Evolutionary conservation across 306 rosid species (phyloP).

Genomic region (Dicorynia guianensis): DNA sequence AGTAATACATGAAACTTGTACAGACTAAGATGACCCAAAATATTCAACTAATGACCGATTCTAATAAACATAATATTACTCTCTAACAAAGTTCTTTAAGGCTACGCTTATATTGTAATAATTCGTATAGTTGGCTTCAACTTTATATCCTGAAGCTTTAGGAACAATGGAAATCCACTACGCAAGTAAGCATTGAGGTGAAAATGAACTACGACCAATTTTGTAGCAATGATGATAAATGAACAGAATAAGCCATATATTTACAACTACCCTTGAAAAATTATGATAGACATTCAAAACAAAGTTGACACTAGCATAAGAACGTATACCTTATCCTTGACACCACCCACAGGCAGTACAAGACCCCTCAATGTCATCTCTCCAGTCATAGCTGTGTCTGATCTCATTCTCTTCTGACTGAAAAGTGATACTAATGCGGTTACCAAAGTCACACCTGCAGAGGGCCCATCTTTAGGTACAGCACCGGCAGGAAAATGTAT

Average conservation of each 20-base stretch:
- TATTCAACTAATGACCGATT: too few species aligned
- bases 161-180: slow-evolving; percentile 2
- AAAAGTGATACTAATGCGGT: slow-evolving; percentile 94
- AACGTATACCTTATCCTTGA: slow-evolving; percentile 89
- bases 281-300: slow-evolving; percentile 17
- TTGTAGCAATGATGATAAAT: slow-evolving; percentile 19
- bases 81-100: too few species aligned
- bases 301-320: slow-evolving; percentile 22
- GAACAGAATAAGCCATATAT: slow-evolving; percentile 26
- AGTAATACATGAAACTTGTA: too few species aligned
- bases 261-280: slow-evolving; percentile 5
- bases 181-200: neutral
- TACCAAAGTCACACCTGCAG: slow-evolving; percentile 98
- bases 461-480: slow-evolving; percentile 98
- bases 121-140: neutral
- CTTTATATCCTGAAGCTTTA: neutral
- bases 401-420: slow-evolving; percentile 78
- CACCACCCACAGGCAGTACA: slow-evolving; percentile 95
- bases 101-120: neutral
- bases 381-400: slow-evolving; percentile 99
- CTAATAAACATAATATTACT: too few species aligned
- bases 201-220: slow-evolving; percentile 20
- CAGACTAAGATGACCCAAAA: too few species aligned
- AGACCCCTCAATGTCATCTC: slow-evolving; percentile 99
- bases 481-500: slow-evolving; percentile 99